Evolutionary conservation across 2,329 filamentous ascomycete species (phyloP).

Genomic region (Nigrospora sphaerica): DNA sequence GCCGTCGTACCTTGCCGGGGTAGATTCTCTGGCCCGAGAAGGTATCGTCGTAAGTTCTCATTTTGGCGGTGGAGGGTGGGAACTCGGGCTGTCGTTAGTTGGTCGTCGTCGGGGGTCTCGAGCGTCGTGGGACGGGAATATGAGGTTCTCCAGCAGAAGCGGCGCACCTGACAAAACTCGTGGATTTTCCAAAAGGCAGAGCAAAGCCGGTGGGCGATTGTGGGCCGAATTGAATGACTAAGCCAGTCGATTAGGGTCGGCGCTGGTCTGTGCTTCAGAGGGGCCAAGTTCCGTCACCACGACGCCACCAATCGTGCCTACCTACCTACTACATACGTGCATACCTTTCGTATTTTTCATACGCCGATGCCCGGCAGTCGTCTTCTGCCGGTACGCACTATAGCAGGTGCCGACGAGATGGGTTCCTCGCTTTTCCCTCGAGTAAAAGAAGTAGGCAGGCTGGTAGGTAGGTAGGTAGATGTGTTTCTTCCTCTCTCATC

Average conservation of each 20-base stretch:
- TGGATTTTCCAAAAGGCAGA: conserved; percentile 23
- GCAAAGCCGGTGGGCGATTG: conserved; percentile 7
- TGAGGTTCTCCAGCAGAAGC: conserved; percentile 1
- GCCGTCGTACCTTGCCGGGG: conserved; percentile 55
- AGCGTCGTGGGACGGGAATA: neutral
- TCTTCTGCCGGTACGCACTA: too few species aligned
- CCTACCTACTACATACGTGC: too few species aligned
- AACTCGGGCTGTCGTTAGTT: conserved; percentile 5
- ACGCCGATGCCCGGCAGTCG: too few species aligned
- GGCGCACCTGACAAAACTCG: conserved; percentile 11
- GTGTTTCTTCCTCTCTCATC: too few species aligned
- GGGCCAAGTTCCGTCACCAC: neutral
- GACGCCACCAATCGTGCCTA: neutral
- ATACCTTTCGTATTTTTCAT: too few species aligned
- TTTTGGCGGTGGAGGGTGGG: conserved; percentile 37
- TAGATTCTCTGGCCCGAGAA: conserved; percentile 62
- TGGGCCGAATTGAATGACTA: neutral
- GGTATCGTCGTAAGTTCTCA: conserved; percentile 61
- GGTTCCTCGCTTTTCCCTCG: too few species aligned
- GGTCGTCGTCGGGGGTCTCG: conserved; percentile 14
- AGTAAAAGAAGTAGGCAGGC: neutral
- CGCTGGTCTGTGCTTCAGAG: neutral
- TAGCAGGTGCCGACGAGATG: too few species aligned
- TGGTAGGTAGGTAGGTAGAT: too few species aligned
- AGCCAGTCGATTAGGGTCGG: neutral